A percentile compares a stretch with the other conserved stretches of the same genome.
phyloP scores from a whole-genome alignment of 768 basidiomycete species.

The Cystofilobasidium macerans region DNA sequence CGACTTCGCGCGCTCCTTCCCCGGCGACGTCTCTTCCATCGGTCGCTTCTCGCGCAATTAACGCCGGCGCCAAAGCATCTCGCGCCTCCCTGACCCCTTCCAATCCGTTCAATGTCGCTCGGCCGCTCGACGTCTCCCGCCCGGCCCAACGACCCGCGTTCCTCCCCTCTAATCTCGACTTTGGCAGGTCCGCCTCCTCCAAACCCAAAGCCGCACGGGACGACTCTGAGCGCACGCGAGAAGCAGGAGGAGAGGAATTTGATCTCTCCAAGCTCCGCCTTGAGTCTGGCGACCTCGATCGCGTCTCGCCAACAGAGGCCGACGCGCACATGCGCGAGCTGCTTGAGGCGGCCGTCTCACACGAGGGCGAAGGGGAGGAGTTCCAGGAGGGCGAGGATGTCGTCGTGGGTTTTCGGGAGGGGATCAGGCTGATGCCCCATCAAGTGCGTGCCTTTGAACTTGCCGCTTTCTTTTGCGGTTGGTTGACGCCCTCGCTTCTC shows the following conservation, averaged over 20 bases:
- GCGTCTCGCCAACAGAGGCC: conserved; percentile 46
- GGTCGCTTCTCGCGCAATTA: background rate
- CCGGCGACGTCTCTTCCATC: background rate
- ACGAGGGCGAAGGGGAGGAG: background rate
- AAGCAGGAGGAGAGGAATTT: conserved; percentile 1
- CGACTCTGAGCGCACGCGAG: background rate
- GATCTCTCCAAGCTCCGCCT: conserved; percentile 28
- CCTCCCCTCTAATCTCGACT: background rate
- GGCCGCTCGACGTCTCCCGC: background rate
- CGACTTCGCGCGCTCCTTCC: no score
- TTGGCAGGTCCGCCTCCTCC: background rate
- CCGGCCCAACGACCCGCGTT: background rate
- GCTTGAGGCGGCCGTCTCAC: conserved; percentile 43
- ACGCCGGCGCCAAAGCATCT: background rate
- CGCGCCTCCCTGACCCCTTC: background rate
- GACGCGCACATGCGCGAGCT: conserved; percentile 69
- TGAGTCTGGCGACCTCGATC: conserved; percentile 30
- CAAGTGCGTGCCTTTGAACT: conserved; percentile 46
- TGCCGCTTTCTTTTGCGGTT: background rate
- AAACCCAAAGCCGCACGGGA: no score
- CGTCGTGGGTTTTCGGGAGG: conserved; percentile 65
- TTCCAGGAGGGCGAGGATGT: conserved; percentile 51
- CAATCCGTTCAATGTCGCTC: background rate
- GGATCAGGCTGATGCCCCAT: conserved; percentile 65
- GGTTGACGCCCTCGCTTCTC: background rate